Evolutionary conservation across 1,284 basidiomycete genomes (phyloP).

Genomic region (Trichosporon sp.): DNA sequence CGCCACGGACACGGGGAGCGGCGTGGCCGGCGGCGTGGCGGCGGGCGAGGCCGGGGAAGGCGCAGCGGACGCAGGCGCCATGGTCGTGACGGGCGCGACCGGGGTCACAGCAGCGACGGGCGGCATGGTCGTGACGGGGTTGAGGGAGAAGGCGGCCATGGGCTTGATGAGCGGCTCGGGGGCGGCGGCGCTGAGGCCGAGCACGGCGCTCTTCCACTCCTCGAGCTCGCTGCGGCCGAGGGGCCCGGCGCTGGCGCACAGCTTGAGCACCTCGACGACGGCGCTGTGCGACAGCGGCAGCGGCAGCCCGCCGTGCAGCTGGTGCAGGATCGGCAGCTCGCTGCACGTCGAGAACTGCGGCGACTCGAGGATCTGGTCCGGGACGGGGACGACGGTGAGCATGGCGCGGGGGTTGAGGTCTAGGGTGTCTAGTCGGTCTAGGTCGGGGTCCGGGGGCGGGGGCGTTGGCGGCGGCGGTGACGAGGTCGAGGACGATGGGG

Average conservation of each 20-base stretch:
- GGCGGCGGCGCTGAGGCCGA: background rate
- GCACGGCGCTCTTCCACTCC: background rate
- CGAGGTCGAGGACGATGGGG: background rate
- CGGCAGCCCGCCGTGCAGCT: background rate
- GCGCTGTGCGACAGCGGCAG: background rate
- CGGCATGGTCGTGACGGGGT: background rate
- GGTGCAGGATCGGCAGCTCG: conserved; percentile 1
- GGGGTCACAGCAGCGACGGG: too few species aligned
- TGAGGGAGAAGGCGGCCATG: background rate
- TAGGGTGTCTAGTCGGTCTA: background rate
- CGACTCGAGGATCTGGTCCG: background rate
- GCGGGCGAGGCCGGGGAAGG: background rate
- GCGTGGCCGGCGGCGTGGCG: background rate
- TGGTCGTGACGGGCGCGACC: background rate
- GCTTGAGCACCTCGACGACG: conserved; percentile 2
- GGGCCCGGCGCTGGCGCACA: background rate
- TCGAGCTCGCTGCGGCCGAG: background rate
- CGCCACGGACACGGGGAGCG: background rate
- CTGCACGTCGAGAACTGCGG: background rate
- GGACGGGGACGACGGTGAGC: conserved; percentile 2
- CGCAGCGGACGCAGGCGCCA: background rate
- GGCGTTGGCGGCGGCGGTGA: background rate
- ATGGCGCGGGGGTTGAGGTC: background rate
- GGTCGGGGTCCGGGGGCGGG: too few species aligned
- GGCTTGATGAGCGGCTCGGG: background rate